A percentile compares a stretch with the other conserved stretches of the same genome.
phyloP scores from a whole-genome alignment of 2,329 filamentous ascomycete genomes.

The Penicillium capsulatum region DNA sequence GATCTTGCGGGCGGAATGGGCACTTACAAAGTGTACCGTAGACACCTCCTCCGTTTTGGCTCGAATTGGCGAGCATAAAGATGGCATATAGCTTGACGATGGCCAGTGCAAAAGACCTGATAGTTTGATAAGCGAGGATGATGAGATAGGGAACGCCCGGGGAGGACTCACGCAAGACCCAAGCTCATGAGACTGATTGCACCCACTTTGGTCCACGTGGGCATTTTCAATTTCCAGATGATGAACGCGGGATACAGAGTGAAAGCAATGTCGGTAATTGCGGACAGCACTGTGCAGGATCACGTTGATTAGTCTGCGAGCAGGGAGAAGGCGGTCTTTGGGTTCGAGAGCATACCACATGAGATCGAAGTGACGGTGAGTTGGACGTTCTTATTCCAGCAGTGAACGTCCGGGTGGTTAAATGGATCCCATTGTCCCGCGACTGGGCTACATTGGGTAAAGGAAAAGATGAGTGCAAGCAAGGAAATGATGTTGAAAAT shows the following conservation, averaged over 20 bases:
- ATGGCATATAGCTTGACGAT: neutral
- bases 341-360: neutral
- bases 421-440: slow-evolving; percentile 5
- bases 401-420: neutral
- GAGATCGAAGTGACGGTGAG: neutral
- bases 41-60: neutral
- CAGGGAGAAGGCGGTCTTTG: neutral
- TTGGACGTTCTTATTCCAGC: slow-evolving; percentile 1
- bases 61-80: neutral
- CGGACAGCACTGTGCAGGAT: neutral
- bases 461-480: slow-evolving; percentile 1
- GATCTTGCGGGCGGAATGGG: neutral
- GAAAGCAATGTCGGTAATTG: neutral
- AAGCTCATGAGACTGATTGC: slow-evolving; percentile 2
- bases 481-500: neutral
- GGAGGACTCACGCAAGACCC: neutral
- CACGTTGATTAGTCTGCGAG: neutral
- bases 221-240: slow-evolving; percentile 2
- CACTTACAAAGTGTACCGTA: neutral
- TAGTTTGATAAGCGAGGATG: neutral
- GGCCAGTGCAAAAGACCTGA: neutral
- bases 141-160: neutral
- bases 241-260: slow-evolving; percentile 1
- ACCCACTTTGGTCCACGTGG: neutral
- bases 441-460: neutral